Base-by-base conservation (phyloP, 441 rosid genomes). In the Adansonia madagascariensis region DNA sequence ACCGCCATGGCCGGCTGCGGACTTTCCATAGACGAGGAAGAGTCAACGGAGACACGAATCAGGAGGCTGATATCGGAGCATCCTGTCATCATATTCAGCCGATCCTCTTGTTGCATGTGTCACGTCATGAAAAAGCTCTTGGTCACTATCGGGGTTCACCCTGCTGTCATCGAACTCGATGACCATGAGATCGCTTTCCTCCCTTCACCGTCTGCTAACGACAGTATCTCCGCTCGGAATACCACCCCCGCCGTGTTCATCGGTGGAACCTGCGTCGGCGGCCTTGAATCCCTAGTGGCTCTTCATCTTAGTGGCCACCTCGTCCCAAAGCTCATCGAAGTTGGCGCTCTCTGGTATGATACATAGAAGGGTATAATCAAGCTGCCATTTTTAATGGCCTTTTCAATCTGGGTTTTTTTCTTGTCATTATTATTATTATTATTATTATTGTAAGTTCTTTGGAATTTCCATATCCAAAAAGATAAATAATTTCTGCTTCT, bases 91-190 rank as follows among this genome's bases (percentile, higher is more conserved):
- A 93, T 93, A 70, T 93, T 94, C 87, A 90, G 95, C 80, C 87
- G 90, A 64, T 84, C 95, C 12, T 87, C 95, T 10, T 94, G 98
- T 81, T 94, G 91, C 91, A 94, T 93, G 98, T 93, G 98, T 86
- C 98, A 91, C 79, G 97, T 87, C 80, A 93, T 95, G 98, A 90
- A 89, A 82, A 90, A 88, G 60, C 92, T 93, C n/a, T 87, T 93
- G 1, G 85, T 90, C 71, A 83, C 87, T 43, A 85, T 95, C 79
- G 98, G 97, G 0, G 98, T 91, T 35, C 83, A 89, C 75, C 98
- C 98, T 14, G 88, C 98, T 65, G 95, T 94, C 79, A 93, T 94
- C 85, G 97, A 94, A 80, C 85, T 94, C n/a, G 98, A 94, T 8
- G 98, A 94, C 72, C 83, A 85, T 69, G 98, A 94, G 93, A 79